Base-by-base conservation (phyloP, 2,329 filamentous ascomycete species). In the Hymenoscyphus albidus region DNA sequence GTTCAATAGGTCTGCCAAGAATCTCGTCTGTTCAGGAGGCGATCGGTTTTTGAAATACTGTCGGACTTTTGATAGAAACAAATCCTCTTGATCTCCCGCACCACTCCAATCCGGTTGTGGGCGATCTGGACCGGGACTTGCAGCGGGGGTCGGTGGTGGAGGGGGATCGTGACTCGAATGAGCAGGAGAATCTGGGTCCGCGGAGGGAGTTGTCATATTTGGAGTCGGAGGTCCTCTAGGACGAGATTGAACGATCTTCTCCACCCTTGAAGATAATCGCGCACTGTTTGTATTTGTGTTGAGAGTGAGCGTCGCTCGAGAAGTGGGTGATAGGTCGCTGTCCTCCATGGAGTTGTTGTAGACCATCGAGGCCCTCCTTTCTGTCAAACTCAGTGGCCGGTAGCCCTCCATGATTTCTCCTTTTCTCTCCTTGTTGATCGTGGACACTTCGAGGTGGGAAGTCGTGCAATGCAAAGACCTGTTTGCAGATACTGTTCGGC, bases 1-100 rank as follows among this genome's bases (percentile, higher is more conserved):
- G 74, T 96, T 96, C 69, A 99, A 81, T 64, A 99, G 81, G 75
- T 97, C 93, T 60, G 92, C 92, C 65, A 99, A 81, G 72, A 96
- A 86, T 48, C 91, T 85, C 72, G 93, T 91, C 64, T 91, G 87
- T 77, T 94, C 90, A 0, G 87, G 85, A 31, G 88, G 85, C 64
- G 88, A 89, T 76, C 92, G 88, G 62, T 88, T 86, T 72, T 88
- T 87, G 74, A 98, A 98, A 73, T 93, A 87, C 66, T 88, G 85
- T 66, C 91, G 86, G 64, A 95, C 87, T 74, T 93, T 88, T 69
- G 91, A 83, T 62, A 96, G 84, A 71, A 94, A 91, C 69, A 89
- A 86, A 74, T 96, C 92, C 76, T 97, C 92, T 73, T 92, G 87
- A 66, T 92, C 89, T 54, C 88, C 88, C 22, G 88, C 88, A 67